These are phyloP conservation scores for Cladosporium sphaerospermum DNA, from an alignment of 2,329 filamentous ascomycete species.

Conservation along the genomic window DNA sequence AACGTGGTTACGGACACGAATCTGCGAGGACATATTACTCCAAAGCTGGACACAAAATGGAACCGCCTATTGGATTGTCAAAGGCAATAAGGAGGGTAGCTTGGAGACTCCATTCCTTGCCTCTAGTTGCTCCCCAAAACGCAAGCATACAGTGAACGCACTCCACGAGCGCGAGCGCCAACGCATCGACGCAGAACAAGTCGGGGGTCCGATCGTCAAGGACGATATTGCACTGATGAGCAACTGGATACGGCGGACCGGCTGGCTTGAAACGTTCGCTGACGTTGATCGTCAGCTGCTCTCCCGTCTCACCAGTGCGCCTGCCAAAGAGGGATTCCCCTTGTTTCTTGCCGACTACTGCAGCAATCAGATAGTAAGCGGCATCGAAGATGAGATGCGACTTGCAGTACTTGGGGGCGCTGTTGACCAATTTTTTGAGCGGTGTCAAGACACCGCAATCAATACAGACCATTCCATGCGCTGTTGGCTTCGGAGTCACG, in stretches of 20 bases:
- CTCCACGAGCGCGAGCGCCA: neutral
- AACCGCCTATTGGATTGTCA: neutral
- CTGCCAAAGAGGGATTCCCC: neutral
- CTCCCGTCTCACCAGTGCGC: neutral
- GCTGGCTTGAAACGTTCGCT: slow-evolving; percentile 1
- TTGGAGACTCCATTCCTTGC: neutral
- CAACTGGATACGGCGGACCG: neutral
- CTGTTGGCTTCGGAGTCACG: slow-evolving; percentile 11
- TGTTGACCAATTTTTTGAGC: slow-evolving; percentile 5
- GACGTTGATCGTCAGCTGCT: neutral
- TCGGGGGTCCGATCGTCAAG: neutral
- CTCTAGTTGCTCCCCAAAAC: neutral
- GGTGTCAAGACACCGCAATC: slow-evolving; percentile 6
- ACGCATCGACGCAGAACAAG: neutral
- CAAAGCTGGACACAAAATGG: slow-evolving; percentile 3
- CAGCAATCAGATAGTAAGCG: neutral
- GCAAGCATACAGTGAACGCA: neutral
- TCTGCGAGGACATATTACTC: no score
- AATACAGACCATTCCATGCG: slow-evolving; percentile 8
- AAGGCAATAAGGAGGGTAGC: neutral
- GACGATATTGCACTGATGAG: neutral
- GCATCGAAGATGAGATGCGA: neutral
- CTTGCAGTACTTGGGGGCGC: slow-evolving; percentile 1
- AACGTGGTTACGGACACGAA: no score
- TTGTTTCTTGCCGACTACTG: neutral